phyloP scores from a whole-genome alignment of 2,329 filamentous ascomycete species.

The Microcera coccophila region DNA sequence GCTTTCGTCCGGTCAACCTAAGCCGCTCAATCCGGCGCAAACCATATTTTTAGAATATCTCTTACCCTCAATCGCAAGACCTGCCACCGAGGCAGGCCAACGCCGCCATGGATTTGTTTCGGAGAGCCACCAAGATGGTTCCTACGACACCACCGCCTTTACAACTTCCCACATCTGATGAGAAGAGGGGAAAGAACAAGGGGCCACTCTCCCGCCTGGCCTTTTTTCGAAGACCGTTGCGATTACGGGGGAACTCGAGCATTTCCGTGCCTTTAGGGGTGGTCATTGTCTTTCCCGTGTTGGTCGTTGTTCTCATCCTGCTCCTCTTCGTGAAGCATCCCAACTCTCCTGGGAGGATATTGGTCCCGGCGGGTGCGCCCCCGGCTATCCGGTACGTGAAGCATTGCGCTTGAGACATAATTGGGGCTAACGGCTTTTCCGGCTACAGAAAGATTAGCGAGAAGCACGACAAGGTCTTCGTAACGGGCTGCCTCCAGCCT shows the following conservation, averaged over 20 bases:
- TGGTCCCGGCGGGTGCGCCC: conserved; percentile 84
- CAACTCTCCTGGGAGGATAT: conserved; percentile 71
- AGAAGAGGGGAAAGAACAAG: conserved; percentile 45
- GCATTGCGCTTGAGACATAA: background rate
- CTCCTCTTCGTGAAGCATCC: conserved; percentile 87
- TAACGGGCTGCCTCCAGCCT: conserved; percentile 79
- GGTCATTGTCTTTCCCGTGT: conserved; percentile 85
- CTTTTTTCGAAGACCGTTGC: conserved; percentile 82
- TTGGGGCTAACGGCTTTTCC: conserved; percentile 12
- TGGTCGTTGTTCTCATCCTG: conserved; percentile 87
- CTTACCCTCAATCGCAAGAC: conserved; percentile 35
- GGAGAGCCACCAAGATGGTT: conserved; percentile 51
- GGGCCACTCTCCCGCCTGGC: conserved; percentile 55
- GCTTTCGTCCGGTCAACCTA: conserved; percentile 14
- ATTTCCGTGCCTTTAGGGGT: conserved; percentile 90
- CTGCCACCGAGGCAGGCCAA: conserved; percentile 37
- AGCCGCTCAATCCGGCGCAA: conserved; percentile 26
- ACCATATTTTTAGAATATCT: conserved; percentile 21
- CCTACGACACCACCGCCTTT: conserved; percentile 39
- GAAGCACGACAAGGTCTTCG: conserved; percentile 94
- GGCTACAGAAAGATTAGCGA: conserved; percentile 86
- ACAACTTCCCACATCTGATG: conserved; percentile 48
- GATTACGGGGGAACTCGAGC: conserved; percentile 85
- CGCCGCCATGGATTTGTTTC: conserved; percentile 54
- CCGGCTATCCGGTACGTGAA: conserved; percentile 79